Evolutionary conservation across 1,284 basidiomycete genomes (phyloP).

Genomic region (Afroboletus lepidellus): DNA sequence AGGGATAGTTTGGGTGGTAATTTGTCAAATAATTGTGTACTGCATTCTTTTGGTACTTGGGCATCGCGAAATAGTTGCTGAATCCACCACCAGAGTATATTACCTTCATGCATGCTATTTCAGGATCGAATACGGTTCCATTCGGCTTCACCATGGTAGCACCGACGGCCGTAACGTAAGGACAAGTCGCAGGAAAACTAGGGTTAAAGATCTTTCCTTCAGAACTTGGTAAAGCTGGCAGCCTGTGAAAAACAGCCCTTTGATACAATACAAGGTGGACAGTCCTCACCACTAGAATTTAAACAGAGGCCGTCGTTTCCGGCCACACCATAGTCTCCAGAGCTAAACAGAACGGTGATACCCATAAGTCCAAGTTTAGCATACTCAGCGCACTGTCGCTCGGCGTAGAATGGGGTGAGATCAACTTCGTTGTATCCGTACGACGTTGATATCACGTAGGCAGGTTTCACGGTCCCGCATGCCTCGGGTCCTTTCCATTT

Average conservation of each 20-base stretch:
- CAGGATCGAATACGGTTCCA: conserved; percentile 31
- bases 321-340: conserved; percentile 54
- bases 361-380: conserved; percentile 49
- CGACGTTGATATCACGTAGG: conserved; percentile 56
- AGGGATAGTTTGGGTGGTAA: conserved; percentile 32
- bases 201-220: conserved; percentile 48
- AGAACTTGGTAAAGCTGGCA: background rate
- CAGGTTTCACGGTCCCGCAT: conserved; percentile 51
- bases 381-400: conserved; percentile 57
- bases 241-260: background rate
- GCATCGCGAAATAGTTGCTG: conserved; percentile 40
- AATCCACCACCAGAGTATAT: conserved; percentile 46
- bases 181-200: conserved; percentile 44
- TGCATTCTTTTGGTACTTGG: conserved; percentile 38
- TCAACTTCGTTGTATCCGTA: conserved; percentile 50
- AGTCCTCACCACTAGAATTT: conserved; percentile 36
- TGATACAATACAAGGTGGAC: background rate
- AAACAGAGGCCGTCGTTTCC: conserved; percentile 42
- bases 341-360: conserved; percentile 49
- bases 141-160: conserved; percentile 43
- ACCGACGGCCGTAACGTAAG: conserved; percentile 47
- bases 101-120: conserved; percentile 33
- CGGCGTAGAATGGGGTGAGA: conserved; percentile 44
- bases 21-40: conserved; percentile 26
- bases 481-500: conserved; percentile 35